Evolutionary conservation across 2,329 filamentous ascomycete genomes (phyloP).

Genomic region (Cadophora sp.): DNA sequence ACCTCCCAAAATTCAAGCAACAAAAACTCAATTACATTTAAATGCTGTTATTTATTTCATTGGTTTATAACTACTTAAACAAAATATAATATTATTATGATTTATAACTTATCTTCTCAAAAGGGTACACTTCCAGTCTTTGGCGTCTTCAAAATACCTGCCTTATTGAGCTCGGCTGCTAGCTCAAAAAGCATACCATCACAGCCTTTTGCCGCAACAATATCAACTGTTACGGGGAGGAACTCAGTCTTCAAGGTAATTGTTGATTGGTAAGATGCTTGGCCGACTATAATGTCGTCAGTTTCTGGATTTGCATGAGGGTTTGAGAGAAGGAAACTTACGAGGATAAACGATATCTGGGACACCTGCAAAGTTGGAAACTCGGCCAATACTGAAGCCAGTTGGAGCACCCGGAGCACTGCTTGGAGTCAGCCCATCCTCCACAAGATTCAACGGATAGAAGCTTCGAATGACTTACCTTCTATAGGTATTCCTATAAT

Average conservation of each 20-base stretch:
- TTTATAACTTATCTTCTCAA: not conserved
- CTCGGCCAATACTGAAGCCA: constrained; percentile 52
- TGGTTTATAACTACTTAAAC: too few relatives aligned
- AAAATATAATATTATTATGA: too few relatives aligned
- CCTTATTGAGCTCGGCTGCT: constrained; percentile 57
- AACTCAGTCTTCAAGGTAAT: constrained; percentile 57
- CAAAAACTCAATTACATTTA: too few relatives aligned
- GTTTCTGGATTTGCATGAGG: not conserved
- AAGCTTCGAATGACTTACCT: constrained; percentile 21
- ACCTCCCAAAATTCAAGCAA: too few relatives aligned
- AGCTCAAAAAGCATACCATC: constrained; percentile 64
- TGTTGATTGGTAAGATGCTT: constrained; percentile 52
- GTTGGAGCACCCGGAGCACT: constrained; percentile 52
- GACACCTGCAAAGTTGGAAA: constrained; percentile 55
- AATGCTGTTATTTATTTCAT: too few relatives aligned
- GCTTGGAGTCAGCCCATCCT: not conserved
- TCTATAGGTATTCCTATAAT: constrained; percentile 53
- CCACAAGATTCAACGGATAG: not conserved
- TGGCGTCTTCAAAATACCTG: constrained; percentile 55
- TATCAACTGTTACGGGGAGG: constrained; percentile 63
- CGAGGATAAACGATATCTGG: constrained; percentile 55
- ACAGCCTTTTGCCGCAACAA: constrained; percentile 65
- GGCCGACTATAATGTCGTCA: constrained; percentile 33
- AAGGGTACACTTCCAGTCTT: constrained; percentile 47
- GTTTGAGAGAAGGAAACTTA: constrained; percentile 20